Evolutionary conservation across 116 monocot genomes (phyloP).

Genomic region (Phalaenopsis hybrid): DNA sequence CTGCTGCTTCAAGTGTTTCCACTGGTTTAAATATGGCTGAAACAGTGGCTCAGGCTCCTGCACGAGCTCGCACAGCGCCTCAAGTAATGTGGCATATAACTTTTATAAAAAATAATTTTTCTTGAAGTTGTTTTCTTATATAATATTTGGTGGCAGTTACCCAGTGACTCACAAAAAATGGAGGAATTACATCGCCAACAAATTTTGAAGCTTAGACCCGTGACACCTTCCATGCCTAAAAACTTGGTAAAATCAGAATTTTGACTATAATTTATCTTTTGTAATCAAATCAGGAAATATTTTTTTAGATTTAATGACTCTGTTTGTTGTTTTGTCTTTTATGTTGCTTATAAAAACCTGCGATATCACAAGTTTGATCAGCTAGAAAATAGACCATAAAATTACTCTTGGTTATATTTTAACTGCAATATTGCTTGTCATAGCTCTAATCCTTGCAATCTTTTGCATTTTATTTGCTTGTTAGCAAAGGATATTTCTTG

Average conservation of each 20-base stretch:
- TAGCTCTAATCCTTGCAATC: background rate
- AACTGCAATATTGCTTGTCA: background rate
- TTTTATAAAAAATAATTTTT: background rate
- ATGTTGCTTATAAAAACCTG: background rate
- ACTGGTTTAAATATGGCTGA: slow-evolving; percentile 84
- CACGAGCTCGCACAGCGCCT: slow-evolving; percentile 35
- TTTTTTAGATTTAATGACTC: background rate
- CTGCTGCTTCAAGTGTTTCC: slow-evolving; percentile 8
- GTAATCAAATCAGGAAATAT: background rate
- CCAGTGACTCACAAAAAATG: slow-evolving; percentile 49
- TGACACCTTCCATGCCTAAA: slow-evolving; percentile 34
- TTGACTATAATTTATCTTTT: background rate
- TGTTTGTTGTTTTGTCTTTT: background rate
- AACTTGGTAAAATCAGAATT: background rate
- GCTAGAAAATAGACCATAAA: background rate
- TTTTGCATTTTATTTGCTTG: background rate
- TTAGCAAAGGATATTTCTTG: background rate
- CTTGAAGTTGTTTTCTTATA: slow-evolving; percentile 4
- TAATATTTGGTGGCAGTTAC: slow-evolving; percentile 30
- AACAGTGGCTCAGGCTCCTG: slow-evolving; percentile 64
- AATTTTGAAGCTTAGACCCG: slow-evolving; percentile 57
- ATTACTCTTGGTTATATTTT: background rate
- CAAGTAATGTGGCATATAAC: slow-evolving; percentile 36
- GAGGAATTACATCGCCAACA: slow-evolving; percentile 63
- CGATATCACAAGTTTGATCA: background rate